A percentile compares a stretch with the other conserved stretches of the same genome.
These are phyloP conservation scores for Zostera marina DNA, from an alignment of 116 monocot genomes.

Conservation along the genomic window DNA sequence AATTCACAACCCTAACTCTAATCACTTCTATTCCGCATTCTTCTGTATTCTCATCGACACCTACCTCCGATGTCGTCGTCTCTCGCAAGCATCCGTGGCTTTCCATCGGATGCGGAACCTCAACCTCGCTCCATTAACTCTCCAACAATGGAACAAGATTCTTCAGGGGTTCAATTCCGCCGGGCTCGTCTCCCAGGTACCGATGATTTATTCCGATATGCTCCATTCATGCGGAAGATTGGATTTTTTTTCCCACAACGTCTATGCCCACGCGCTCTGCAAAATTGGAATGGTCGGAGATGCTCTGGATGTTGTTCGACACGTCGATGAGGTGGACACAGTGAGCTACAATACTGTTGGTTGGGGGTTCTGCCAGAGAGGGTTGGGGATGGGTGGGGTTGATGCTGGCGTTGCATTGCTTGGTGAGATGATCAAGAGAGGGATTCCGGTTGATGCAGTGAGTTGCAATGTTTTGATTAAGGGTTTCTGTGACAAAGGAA, in stretches of 20 bases:
- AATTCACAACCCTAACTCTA: conserved; percentile 37
- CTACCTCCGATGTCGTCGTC: conserved; percentile 29
- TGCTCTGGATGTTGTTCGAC: conserved; percentile 33
- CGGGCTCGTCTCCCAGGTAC: conserved; percentile 50
- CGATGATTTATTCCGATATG: conserved; percentile 38
- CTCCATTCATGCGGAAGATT: conserved; percentile 20
- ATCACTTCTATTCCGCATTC: conserved; percentile 51
- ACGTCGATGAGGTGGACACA: conserved; percentile 16
- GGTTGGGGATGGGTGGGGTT: conserved; percentile 5
- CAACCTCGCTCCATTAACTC: conserved; percentile 27
- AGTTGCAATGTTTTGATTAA: conserved; percentile 46
- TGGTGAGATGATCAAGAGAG: conserved; percentile 71
- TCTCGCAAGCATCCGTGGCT: conserved; percentile 28
- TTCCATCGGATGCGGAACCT: conserved; percentile 39
- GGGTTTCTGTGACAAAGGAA: conserved; percentile 34
- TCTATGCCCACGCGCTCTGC: conserved; percentile 51
- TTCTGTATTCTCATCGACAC: conserved; percentile 42
- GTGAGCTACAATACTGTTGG: conserved; percentile 58
- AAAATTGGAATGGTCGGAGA: conserved; percentile 36
- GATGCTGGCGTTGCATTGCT: conserved; percentile 29
- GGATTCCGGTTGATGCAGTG: conserved; percentile 33
- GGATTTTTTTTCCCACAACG: conserved; percentile 48
- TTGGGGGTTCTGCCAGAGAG: conserved; percentile 50
- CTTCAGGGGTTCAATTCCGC: conserved; percentile 48
- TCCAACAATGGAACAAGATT: conserved; percentile 40